Base-by-base conservation (phyloP, 169 alveolate species). In the Blepharisma undulans region DNA sequence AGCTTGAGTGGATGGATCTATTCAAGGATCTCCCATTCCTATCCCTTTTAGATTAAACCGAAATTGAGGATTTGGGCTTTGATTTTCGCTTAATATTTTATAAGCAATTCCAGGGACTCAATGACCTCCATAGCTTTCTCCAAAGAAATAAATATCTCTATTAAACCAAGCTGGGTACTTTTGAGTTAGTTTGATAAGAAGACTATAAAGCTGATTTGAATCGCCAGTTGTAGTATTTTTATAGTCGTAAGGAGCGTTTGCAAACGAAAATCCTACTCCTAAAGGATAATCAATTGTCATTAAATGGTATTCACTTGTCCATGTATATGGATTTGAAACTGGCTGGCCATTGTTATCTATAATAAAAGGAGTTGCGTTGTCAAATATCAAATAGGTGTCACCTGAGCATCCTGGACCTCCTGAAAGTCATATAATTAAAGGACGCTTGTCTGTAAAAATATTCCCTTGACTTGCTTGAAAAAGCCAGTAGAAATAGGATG, bases 381-480 rank as follows among this genome's bases (percentile, higher is more conserved):
- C 89, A 30, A 71, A 89, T 72, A 89, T 30, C 36, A 82, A 76
- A 18, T 93, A 93, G 72, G 78, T 82, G 29, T 84, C 32, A 12
- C 93, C 91, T n/a, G 96, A 93, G 36, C 94, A 90, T 0, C 94
- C 94, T 6, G 96, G 96, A 21, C 96, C 96, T 48, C 96, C 96
- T 33, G 91, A 86, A 5, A 93, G 87, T 94, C 96, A 93, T 76
- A 91, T 7, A 19, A 93, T 88, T 60, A 93, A 82, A 4, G 96
- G 96, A 10, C 80, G 80, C 25, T 87, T 77, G 3, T 91, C 96
- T 22, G 90, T 27, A 48, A 71, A 14, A 27, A 82, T 76, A 33
- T 82, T 76, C 22, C 86, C 36, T 14, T 74, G 89, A 77, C 29
- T 32, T 27, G 77, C 72, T 87, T 89, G 61, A 48, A 89, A 74